A percentile compares a stretch with the other conserved stretches of the same genome.
Evolutionary conservation across 2,329 filamentous ascomycete species (phyloP).

Genomic region (Pseudogymnoascus sp.): DNA sequence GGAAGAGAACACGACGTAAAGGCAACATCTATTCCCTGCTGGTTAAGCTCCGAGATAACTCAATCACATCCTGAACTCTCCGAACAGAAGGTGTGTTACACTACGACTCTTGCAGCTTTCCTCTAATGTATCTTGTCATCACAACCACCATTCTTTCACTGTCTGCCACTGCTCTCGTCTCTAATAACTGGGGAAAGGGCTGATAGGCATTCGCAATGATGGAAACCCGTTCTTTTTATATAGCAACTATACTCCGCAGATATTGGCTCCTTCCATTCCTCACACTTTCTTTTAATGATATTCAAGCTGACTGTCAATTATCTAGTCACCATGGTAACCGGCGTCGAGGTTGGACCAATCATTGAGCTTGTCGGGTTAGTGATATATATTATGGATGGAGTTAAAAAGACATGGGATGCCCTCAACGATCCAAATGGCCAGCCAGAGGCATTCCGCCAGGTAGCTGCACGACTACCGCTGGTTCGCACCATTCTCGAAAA

Average conservation of each 20-base stretch:
- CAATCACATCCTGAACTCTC: no score
- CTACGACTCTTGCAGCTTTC: not conserved
- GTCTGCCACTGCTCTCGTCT: no score
- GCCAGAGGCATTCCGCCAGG: constrained; percentile 19
- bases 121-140: not conserved
- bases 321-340: constrained; percentile 11
- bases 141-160: not conserved
- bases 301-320: not conserved
- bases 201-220: not conserved
- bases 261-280: not conserved
- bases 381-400: constrained; percentile 18
- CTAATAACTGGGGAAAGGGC: not conserved
- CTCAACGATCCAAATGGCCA: constrained; percentile 19
- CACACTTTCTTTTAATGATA: not conserved
- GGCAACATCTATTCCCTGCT: not conserved
- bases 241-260: not conserved
- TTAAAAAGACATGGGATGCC: constrained; percentile 18
- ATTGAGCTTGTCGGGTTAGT: constrained; percentile 18
- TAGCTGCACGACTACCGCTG: constrained; percentile 18
- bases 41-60: not conserved
- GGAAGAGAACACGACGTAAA: not conserved
- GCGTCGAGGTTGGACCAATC: constrained; percentile 15
- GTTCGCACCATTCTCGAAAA: no score
- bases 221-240: not conserved
- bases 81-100: not conserved